Conservation (phyloP, 768 basidiomycete genomes). For the Hypholoma sublateritium region DNA sequence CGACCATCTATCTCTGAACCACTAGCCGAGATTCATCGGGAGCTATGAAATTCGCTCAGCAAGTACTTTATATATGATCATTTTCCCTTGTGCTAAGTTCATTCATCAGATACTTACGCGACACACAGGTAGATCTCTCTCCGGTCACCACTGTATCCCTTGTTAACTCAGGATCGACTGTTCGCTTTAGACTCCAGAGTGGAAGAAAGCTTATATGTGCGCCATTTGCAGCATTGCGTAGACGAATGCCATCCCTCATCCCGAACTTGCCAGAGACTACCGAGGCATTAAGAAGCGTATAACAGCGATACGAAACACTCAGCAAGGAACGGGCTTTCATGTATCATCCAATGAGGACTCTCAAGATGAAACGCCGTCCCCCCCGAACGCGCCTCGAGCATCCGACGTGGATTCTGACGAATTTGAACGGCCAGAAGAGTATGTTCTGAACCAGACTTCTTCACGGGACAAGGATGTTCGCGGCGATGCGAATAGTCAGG, state of each 20-base stretch:
- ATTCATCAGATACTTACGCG: conserved; percentile 57
- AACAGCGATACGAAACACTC: conserved; percentile 46
- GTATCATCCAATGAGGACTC: conserved; percentile 17
- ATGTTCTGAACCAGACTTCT: neutral
- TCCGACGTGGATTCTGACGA: conserved; percentile 14
- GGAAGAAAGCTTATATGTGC: conserved; percentile 68
- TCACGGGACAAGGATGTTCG: neutral
- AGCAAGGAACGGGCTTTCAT: conserved; percentile 26
- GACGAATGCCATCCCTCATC: neutral
- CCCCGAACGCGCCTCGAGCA: conserved; percentile 12
- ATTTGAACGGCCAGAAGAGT: neutral
- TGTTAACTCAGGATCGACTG: conserved; percentile 3
- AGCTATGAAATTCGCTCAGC: conserved; percentile 28
- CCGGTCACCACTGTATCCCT: neutral
- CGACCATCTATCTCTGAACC: no score
- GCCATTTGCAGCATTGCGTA: conserved; percentile 4
- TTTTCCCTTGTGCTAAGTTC: neutral
- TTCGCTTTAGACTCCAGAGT: conserved; percentile 62
- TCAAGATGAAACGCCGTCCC: conserved; percentile 12
- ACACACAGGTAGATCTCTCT: conserved; percentile 52
- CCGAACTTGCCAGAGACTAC: conserved; percentile 55
- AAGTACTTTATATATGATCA: conserved; percentile 7
- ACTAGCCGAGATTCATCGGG: neutral
- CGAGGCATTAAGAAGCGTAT: conserved; percentile 69
- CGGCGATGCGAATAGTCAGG: neutral